Evolutionary conservation across 306 rosid species (phyloP), one percentile per base, ranked within the genome.

Genomic region (Cicer pinnatifidum): DNA sequence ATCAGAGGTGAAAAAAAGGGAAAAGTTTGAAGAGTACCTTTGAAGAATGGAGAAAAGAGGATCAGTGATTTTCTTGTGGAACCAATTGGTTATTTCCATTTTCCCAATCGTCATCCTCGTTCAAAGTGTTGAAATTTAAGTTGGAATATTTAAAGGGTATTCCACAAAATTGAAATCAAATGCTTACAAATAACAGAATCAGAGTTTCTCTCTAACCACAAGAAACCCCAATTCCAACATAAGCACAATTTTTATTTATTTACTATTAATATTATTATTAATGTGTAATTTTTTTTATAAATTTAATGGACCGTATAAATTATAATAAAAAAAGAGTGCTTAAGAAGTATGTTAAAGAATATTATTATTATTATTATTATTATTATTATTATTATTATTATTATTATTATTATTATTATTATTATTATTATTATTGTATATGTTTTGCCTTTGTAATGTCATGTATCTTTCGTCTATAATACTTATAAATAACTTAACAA

Each of bases 11-110:
- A 54, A 5, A 5, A 35, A 51, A 54, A 57, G 53, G 17, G 63
- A 37, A 47, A 41, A 13, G 16, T 16, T 72, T 12, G 68, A 64
- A 65, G 5, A 64, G 28, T 44, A 92, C 98, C 92, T 87, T 67
- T 87, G 92, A 58, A 92, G 83, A 74, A 92, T 90, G 68, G 82
- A 63, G 58, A 82, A 56, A 58, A 92, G 87, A 51, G 98, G 98
- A 80, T 89, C 91, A 13, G 76, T 86, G 76, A 92, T 38, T 81
- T 88, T 92, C 50, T 41, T 82, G 20, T 83, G 84, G 62, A 92
- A 73, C 98, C 98, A 92, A 77, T 59, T 43, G 46, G 82, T 9
- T 65, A 73, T n/a, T 56, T 77, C 82, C 28, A 44, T 13, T 44
- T 73, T 77, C 65, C 80, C 82, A 82, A 17, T 81, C 7, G 82